phyloP scores from a whole-genome alignment of 208 protist species.

The Sergeia podlipaevii region DNA sequence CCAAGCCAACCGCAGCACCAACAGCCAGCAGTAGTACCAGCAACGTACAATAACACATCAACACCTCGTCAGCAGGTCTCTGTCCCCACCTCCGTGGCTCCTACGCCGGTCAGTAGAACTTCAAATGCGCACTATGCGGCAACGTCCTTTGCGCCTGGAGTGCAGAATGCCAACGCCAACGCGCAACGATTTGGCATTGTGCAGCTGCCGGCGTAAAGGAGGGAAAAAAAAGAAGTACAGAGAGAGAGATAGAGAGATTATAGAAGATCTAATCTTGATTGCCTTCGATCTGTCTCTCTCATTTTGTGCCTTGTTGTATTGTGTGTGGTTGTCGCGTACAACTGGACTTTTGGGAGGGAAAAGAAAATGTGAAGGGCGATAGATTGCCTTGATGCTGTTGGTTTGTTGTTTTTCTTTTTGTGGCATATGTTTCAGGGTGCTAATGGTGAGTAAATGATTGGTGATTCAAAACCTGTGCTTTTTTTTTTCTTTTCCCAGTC shows the following conservation, averaged over 20 bases:
- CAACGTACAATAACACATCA: neutral
- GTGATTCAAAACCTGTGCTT: neutral
- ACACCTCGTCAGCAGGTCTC: neutral
- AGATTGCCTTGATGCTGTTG: too few relatives aligned
- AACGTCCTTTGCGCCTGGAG: neutral
- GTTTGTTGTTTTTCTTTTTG: constrained; percentile 7
- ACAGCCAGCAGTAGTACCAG: too few relatives aligned
- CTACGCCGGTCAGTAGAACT: too few relatives aligned
- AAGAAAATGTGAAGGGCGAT: too few relatives aligned
- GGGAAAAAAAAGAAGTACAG: neutral
- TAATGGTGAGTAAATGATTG: constrained; percentile 3
- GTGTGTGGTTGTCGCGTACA: neutral
- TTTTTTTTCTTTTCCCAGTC: constrained; percentile 8
- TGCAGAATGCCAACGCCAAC: constrained; percentile 10
- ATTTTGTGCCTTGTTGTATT: neutral
- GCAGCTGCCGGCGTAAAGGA: constrained; percentile 8
- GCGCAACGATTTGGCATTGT: constrained; percentile 35
- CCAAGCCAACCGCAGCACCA: neutral
- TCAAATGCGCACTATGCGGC: neutral
- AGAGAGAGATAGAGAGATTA: neutral
- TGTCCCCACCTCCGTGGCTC: too few relatives aligned
- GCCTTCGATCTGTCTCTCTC: neutral
- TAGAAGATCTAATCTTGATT: neutral
- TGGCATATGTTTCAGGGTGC: constrained; percentile 2
- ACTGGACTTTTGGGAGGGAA: too few relatives aligned